Conservation (phyloP, 257 asterid species). For the Salvia miltiorrhiza region DNA sequence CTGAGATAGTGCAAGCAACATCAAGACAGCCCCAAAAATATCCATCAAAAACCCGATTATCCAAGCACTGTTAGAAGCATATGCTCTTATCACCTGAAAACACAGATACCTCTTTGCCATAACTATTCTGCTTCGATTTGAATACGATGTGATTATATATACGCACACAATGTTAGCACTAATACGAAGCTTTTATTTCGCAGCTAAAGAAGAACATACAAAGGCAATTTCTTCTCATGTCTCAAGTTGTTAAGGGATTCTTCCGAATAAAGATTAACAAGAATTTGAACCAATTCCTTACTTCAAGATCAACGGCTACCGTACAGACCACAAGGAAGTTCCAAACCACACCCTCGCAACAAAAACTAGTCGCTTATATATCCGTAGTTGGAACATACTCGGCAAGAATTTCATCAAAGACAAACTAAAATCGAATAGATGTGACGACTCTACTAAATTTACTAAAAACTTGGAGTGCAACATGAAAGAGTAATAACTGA, state of each 20-base stretch:
- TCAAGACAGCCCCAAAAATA: conserved; percentile 86
- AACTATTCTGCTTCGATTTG: neutral
- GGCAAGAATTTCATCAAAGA: neutral
- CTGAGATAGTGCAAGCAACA: conserved; percentile 89
- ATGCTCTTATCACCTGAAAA: conserved; percentile 82
- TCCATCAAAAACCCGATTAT: conserved; percentile 85
- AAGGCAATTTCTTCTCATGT: neutral
- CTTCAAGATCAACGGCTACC: neutral
- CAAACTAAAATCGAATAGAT: neutral
- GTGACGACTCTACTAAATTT: neutral
- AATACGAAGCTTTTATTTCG: too few species aligned
- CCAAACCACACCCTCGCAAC: neutral
- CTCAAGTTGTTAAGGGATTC: neutral
- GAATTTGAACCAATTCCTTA: neutral
- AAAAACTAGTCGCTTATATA: neutral
- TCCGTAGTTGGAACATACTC: neutral
- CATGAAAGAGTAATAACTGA: neutral
- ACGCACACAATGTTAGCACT: neutral
- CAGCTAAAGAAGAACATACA: neutral
- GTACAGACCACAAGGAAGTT: neutral
- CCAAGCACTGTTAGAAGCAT: conserved; percentile 89
- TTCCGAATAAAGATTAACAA: neutral
- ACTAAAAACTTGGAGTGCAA: neutral
- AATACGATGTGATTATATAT: neutral
- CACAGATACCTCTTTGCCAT: neutral